A percentile compares a stretch with the other conserved stretches of the same genome.
Evolutionary conservation across 164 flowering plant genomes (phyloP).

Genomic region (Brasenia schreberi): DNA sequence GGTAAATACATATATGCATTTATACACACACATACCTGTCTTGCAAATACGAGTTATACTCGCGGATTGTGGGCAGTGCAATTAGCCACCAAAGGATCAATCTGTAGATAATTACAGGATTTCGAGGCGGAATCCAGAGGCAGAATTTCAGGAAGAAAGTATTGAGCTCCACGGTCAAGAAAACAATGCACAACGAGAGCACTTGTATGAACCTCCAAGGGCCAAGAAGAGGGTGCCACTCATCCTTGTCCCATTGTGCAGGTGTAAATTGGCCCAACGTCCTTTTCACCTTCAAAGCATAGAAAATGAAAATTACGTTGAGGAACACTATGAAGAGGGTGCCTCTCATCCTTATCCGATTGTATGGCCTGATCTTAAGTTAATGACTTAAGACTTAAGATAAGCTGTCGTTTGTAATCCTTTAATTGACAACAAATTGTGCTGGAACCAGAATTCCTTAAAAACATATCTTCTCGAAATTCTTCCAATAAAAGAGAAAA

Average conservation of each 20-base stretch:
- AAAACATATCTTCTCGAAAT: too few species aligned
- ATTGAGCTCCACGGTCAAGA: conserved; percentile 91
- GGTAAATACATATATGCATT: neutral
- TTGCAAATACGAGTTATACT: conserved; percentile 87
- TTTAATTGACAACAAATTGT: too few species aligned
- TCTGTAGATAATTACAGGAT: conserved; percentile 77
- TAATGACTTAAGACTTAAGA: too few species aligned
- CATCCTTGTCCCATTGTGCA: conserved; percentile 99
- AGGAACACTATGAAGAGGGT: too few species aligned
- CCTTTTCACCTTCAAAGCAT: conserved; percentile 54
- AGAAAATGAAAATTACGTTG: neutral
- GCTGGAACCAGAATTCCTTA: too few species aligned
- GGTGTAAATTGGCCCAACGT: conserved; percentile 96
- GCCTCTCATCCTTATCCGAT: too few species aligned
- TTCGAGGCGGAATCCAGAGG: conserved; percentile 97
- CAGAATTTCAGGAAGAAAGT: conserved; percentile 96
- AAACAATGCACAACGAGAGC: conserved; percentile 69
- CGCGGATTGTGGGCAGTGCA: conserved; percentile 92
- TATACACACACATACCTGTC: conserved; percentile 40
- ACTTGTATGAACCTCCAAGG: conserved; percentile 98
- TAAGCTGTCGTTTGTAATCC: too few species aligned
- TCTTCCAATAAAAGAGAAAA: too few species aligned
- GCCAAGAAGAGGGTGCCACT: conserved; percentile 95
- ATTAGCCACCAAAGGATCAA: conserved; percentile 94
- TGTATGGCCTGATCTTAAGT: too few species aligned